Conservation (phyloP, 139 green algal species). For the Closterium sp. region DNA sequence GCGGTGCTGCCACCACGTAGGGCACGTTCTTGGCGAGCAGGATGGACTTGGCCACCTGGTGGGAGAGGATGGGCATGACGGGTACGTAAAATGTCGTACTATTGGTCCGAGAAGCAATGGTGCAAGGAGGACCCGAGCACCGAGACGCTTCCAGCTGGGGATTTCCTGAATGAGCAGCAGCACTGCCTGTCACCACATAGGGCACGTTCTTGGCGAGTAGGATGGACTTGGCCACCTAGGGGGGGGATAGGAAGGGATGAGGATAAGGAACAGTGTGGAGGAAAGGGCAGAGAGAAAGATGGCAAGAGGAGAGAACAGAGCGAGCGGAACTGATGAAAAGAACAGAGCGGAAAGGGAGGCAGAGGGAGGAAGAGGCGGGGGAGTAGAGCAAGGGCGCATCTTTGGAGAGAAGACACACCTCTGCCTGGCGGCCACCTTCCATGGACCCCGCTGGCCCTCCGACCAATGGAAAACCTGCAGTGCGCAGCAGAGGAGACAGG, state of each 20-base stretch:
- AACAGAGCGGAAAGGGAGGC: conserved; percentile 89
- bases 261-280: background rate
- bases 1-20: conserved; percentile 89
- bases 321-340: conserved; percentile 65
- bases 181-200: conserved; percentile 89
- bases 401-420: no score
- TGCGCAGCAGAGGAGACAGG: no score
- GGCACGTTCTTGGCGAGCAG: conserved; percentile 90
- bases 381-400: background rate
- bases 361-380: background rate
- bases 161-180: conserved; percentile 92
- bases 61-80: no score
- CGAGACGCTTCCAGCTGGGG: conserved; percentile 67
- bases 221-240: conserved; percentile 79
- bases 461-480: conserved; percentile 87
- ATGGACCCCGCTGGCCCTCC: conserved; percentile 89
- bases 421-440: conserved; percentile 75
- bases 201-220: conserved; percentile 90
- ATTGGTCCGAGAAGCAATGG: background rate
- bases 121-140: conserved; percentile 75
- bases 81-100: background rate
- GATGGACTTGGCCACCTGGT: conserved; percentile 77
- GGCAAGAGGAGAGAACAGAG: background rate
- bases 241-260: no score
- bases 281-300: background rate